A percentile compares a stretch with the other conserved stretches of the same genome.
These are phyloP conservation scores for Tulasnella sp. DNA, from an alignment of 768 basidiomycete genomes.

Conservation along the genomic window DNA sequence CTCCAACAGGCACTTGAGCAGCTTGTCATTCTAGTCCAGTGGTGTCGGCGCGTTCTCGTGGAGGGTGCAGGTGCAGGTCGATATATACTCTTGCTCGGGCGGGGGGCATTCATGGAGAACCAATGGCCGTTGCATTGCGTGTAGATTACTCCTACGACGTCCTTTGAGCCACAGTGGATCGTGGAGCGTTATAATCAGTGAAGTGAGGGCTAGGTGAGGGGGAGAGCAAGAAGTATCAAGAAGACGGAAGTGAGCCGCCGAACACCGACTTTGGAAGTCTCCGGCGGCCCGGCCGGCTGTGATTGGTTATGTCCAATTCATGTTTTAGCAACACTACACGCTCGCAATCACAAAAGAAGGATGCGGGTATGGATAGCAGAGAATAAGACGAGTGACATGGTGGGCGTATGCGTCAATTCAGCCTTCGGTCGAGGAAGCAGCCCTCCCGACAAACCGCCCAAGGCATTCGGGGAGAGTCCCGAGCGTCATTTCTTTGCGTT, in stretches of 20 bases:
- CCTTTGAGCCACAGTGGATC: background rate
- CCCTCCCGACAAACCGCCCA: background rate
- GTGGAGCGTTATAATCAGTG: too few species aligned
- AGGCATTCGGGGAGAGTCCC: too few species aligned
- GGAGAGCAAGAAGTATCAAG: background rate
- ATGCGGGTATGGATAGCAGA: too few species aligned
- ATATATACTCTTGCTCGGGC: constrained; percentile 28
- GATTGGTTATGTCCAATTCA: too few species aligned
- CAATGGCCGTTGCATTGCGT: constrained; percentile 27
- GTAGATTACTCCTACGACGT: background rate
- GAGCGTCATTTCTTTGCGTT: background rate
- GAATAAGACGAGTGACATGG: too few species aligned
- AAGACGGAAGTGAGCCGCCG: too few species aligned
- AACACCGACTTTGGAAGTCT: too few species aligned
- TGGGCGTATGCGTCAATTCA: too few species aligned
- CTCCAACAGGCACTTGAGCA: constrained; percentile 19
- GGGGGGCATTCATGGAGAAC: constrained; percentile 33
- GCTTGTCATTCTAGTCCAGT: background rate
- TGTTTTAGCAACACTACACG: too few species aligned
- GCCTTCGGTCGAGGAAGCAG: background rate
- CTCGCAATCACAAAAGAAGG: too few species aligned
- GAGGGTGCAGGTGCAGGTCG: too few species aligned
- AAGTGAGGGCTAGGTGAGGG: background rate
- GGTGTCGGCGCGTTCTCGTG: background rate
- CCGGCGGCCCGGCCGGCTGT: background rate